Evolutionary conservation across 331 rosid species (phyloP), one percentile per base, ranked within the genome.

Genomic region (Rosa hybrid): DNA sequence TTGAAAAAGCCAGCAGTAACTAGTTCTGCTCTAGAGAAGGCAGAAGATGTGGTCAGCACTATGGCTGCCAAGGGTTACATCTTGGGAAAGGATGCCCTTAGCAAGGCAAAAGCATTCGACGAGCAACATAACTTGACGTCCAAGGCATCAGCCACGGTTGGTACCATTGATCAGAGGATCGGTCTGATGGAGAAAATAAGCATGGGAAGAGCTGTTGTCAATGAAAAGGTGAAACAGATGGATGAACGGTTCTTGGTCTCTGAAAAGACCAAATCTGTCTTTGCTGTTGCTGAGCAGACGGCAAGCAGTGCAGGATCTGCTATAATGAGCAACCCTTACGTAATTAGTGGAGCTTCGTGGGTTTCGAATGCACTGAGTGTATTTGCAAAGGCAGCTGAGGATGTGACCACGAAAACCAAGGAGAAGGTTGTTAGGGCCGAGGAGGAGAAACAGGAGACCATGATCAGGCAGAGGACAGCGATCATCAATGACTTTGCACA

Each of bases 61-160:
- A 92, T 91, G 97, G 97, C 92, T 57, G 97, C 97, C 16, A 92
- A 83, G 89, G 94, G 98, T 72, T 92, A 87, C 83, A 83, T 91
- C 79, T 76, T 94, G 71, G 97, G 97, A 78, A 90, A 91, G 88
- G 97, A 90, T 57, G 94, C 97, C 8, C 77, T 92, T 74, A 88
- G 83, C 86, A 89, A 83, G 88, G 90, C 98, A 34, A 94, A 89
- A 81, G 67, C 87, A 42, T 84, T 94, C 7, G 93, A 94, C 42
- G 97, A 94, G 78, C 89, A 86, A 48, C 94, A 78, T 81, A 86
- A 87, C n/a, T 83, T 92, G 81, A 86, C 79, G 38, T 85, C 93
- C 68, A 94, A 90, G 74, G 97, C 97, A 39, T 87, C 97, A 21
- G 93, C 94, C 64, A 87, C 91, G 0, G 97, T 84, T 16, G 91